These are phyloP conservation scores for Camellia japonica DNA, from an alignment of 148 eudicot genomes.

Conservation along the genomic window DNA sequence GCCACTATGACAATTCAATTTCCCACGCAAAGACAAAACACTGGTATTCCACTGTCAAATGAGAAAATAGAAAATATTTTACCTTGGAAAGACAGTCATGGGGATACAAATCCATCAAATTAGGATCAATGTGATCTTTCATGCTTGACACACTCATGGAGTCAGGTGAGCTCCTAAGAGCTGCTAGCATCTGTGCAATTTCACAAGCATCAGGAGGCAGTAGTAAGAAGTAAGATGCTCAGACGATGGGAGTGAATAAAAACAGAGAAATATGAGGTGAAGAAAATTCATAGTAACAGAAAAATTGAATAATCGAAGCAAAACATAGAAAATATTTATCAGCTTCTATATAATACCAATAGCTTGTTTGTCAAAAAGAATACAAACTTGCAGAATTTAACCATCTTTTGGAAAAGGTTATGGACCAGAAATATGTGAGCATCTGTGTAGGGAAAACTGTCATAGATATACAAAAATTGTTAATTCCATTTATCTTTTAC, in stretches of 20 bases:
- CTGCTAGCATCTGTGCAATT: conserved; percentile 75
- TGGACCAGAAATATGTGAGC: background rate
- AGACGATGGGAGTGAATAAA: background rate
- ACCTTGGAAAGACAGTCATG: conserved; percentile 94
- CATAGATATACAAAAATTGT: too few species aligned
- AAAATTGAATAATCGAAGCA: background rate
- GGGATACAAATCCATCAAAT: conserved; percentile 82
- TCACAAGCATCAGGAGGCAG: conserved; percentile 8
- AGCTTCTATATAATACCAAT: background rate
- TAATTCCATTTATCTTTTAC: too few species aligned
- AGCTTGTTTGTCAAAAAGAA: background rate
- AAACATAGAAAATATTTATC: background rate
- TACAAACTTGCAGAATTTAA: background rate
- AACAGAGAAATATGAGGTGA: background rate
- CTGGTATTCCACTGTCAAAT: background rate
- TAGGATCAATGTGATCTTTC: conserved; percentile 69
- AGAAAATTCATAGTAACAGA: background rate
- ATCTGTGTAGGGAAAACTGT: background rate
- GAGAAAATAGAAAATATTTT: conserved; percentile 1
- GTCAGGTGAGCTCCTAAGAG: conserved; percentile 70
- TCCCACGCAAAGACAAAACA: background rate
- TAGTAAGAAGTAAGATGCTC: background rate
- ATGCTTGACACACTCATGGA: conserved; percentile 73
- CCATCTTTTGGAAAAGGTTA: background rate
- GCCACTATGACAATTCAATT: background rate